A percentile compares a stretch with the other conserved stretches of the same genome.
Conservation (phyloP, 2,329 filamentous ascomycete species). For the Cordyceps tenuipes region DNA sequence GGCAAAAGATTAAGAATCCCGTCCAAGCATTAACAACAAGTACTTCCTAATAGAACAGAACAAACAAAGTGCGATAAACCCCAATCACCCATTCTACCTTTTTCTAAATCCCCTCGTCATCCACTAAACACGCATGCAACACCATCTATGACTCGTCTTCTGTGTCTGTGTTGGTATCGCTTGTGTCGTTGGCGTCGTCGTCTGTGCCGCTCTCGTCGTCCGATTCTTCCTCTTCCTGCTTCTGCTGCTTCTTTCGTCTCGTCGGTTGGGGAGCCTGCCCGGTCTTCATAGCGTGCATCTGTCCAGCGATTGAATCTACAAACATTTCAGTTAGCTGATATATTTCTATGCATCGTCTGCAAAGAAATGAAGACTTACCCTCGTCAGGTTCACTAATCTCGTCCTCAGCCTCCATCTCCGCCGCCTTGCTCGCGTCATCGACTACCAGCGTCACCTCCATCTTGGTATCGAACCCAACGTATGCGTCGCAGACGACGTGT, state of each 20-base stretch:
- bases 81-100: neutral
- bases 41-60: neutral
- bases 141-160: conserved; percentile 46
- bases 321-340: conserved; percentile 19
- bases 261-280: conserved; percentile 52
- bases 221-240: conserved; percentile 42
- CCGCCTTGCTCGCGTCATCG: conserved; percentile 80
- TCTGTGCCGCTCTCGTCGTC: conserved; percentile 75
- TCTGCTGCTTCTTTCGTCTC: conserved; percentile 34
- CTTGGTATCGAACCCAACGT: conserved; percentile 88
- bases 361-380: conserved; percentile 52
- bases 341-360: neutral
- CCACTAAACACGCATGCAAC: neutral
- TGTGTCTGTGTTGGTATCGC: conserved; percentile 61
- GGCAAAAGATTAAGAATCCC: neutral
- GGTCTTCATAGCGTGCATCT: conserved; percentile 81
- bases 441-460: conserved; percentile 84
- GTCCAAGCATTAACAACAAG: neutral
- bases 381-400: conserved; percentile 98
- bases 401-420: conserved; percentile 72
- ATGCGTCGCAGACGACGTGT: conserved; percentile 90
- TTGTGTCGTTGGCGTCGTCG: conserved; percentile 60
- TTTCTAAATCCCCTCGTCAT: neutral
- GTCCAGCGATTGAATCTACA: conserved; percentile 77
- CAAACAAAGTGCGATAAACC: neutral